Conservation (phyloP, 2,329 filamentous ascomycete species). For the Penicillium hordei region DNA sequence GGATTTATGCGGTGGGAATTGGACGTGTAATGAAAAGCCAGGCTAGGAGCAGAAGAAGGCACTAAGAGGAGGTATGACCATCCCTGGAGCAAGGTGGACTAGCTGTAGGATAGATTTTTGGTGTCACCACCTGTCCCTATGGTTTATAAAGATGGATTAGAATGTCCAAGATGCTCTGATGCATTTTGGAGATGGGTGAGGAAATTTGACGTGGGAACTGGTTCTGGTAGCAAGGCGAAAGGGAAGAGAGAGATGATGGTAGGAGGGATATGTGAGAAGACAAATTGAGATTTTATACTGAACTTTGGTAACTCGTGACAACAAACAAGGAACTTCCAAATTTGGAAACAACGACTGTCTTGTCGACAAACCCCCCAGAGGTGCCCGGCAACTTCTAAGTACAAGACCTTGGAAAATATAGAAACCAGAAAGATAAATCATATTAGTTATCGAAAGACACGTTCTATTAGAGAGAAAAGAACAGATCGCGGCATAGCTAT, state of each 20-base stretch:
- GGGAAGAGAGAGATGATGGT: too few species aligned
- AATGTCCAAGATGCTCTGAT: too few species aligned
- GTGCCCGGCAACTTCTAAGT: not conserved
- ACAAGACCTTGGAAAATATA: not conserved
- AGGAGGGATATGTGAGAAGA: too few species aligned
- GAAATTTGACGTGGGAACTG: too few species aligned
- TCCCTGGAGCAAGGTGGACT: not conserved
- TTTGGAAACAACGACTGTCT: not conserved
- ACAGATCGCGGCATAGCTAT: slow-evolving; percentile 23
- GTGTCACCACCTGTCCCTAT: not conserved
- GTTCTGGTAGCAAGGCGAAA: too few species aligned
- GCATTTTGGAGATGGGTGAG: too few species aligned
- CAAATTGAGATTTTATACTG: too few species aligned
- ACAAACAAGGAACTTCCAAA: not conserved
- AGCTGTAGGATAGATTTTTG: too few species aligned
- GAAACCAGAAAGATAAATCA: slow-evolving; percentile 15
- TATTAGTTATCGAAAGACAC: slow-evolving; percentile 21
- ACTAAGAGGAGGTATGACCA: not conserved
- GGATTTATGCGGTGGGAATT: not conserved
- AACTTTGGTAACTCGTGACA: too few species aligned
- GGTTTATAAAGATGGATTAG: not conserved
- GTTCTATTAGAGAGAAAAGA: slow-evolving; percentile 21
- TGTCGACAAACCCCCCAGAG: not conserved
- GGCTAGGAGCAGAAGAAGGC: not conserved
- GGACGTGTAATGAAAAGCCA: not conserved